Conservation (phyloP, 257 asterid species). For the Buddleja alternifolia region DNA sequence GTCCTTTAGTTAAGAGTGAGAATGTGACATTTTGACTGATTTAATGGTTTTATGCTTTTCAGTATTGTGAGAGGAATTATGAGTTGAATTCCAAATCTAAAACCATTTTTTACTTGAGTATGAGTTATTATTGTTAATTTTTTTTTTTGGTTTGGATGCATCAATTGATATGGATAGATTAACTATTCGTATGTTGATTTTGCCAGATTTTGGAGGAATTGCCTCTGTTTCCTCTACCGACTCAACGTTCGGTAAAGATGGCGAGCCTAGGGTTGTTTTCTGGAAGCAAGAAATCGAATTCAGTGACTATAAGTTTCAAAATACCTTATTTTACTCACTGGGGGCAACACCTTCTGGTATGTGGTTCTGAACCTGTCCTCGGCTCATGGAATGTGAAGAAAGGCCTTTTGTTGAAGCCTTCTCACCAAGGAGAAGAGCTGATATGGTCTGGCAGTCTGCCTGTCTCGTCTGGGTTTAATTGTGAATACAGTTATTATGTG, state of each 20-base stretch:
- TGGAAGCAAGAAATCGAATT: slow-evolving; percentile 49
- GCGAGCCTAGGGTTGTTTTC: slow-evolving; percentile 58
- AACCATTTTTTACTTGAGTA: not conserved
- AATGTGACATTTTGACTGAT: not conserved
- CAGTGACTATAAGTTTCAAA: slow-evolving; percentile 68
- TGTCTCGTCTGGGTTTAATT: slow-evolving; percentile 56
- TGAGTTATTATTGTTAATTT: no score
- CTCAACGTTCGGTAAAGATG: slow-evolving; percentile 42
- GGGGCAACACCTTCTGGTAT: slow-evolving; percentile 86
- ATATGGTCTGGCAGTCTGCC: slow-evolving; percentile 78
- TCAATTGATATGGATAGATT: not conserved
- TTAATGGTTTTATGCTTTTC: slow-evolving; percentile 6
- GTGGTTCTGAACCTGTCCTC: slow-evolving; percentile 83
- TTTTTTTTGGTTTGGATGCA: slow-evolving; percentile 1
- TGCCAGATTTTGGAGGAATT: slow-evolving; percentile 29
- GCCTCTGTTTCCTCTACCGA: slow-evolving; percentile 12
- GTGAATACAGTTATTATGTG: slow-evolving; percentile 86
- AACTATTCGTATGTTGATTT: not conserved
- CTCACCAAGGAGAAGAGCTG: slow-evolving; percentile 81
- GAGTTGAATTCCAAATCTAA: not conserved
- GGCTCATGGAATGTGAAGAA: slow-evolving; percentile 94
- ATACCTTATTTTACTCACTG: slow-evolving; percentile 89
- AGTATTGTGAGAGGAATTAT: not conserved
- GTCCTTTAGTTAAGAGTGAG: not conserved
- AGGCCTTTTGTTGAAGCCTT: slow-evolving; percentile 81